phyloP scores from a whole-genome alignment of 306 rosid genomes.

The Malus sylvestris region DNA sequence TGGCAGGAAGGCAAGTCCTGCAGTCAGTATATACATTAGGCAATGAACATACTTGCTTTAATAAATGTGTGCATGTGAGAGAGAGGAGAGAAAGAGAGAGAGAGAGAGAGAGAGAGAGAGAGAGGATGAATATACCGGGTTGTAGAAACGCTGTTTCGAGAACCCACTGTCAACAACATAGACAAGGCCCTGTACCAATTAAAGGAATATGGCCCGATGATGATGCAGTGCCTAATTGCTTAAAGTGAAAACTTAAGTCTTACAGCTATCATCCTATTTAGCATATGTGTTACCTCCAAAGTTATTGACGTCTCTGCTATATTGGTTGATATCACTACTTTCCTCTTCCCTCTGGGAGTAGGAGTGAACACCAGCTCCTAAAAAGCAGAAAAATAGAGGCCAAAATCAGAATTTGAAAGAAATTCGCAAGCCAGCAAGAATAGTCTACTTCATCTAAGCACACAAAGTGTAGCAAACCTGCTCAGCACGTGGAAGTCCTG shows the following conservation, averaged over 20 bases:
- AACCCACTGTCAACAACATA: constrained; percentile 95
- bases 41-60: background rate
- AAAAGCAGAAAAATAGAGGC: constrained; percentile 14
- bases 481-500: constrained; percentile 86
- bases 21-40: background rate
- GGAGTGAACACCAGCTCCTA: constrained; percentile 86
- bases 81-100: no score
- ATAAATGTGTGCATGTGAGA: background rate
- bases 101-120: background rate
- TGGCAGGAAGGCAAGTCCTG: no score
- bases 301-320: constrained; percentile 95
- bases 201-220: constrained; percentile 18
- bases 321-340: constrained; percentile 84
- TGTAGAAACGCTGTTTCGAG: constrained; percentile 86
- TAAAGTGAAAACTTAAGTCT: constrained; percentile 7
- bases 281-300: constrained; percentile 56
- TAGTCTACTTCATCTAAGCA: constrained; percentile 6
- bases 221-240: constrained; percentile 2
- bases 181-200: constrained; percentile 66
- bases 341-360: constrained; percentile 86
- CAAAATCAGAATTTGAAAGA: constrained; percentile 10
- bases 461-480: constrained; percentile 49
- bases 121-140: constrained; percentile 51
- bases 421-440: background rate
- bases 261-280: background rate